These are phyloP conservation scores for Dentipellis sp. DNA, from an alignment of 768 basidiomycete species.

Conservation along the genomic window DNA sequence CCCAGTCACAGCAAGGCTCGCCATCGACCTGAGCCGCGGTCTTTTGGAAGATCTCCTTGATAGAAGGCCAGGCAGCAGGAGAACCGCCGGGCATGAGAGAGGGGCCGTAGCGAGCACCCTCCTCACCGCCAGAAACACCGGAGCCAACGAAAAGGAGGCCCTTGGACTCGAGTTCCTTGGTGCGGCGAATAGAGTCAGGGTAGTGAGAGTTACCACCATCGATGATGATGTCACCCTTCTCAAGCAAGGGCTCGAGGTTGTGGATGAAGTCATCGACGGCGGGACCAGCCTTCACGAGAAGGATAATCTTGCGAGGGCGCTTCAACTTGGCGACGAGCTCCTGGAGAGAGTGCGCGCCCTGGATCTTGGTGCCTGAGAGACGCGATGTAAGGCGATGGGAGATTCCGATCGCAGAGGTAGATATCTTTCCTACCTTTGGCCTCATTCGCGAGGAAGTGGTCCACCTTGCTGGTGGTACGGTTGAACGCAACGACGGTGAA, in stretches of 20 bases:
- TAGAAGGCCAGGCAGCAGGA: constrained; percentile 86
- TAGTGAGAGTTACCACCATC: constrained; percentile 99
- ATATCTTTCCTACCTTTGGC: constrained; percentile 97
- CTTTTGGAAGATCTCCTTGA: constrained; percentile 99
- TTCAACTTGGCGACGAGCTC: constrained; percentile 92
- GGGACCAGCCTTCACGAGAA: constrained; percentile 95
- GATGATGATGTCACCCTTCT: constrained; percentile 96
- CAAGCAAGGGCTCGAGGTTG: constrained; percentile 83
- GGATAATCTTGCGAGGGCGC: constrained; percentile 91
- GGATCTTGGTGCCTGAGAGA: constrained; percentile 78
- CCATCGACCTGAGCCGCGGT: constrained; percentile 91
- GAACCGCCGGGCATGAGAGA: constrained; percentile 99
- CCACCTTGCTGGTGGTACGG: constrained; percentile 94
- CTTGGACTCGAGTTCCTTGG: constrained; percentile 87
- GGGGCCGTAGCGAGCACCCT: constrained; percentile 94
- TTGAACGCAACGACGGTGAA: constrained; percentile 97
- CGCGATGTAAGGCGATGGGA: constrained; percentile 6
- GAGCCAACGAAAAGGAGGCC: constrained; percentile 96
- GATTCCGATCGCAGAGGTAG: constrained; percentile 12
- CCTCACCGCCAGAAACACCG: constrained; percentile 98
- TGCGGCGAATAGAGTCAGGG: constrained; percentile 95
- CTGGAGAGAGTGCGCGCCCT: constrained; percentile 89
- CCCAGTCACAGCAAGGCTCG: constrained; percentile 99
- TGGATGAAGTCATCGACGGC: constrained; percentile 95
- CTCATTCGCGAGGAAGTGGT: constrained; percentile 90